A percentile compares a stretch with the other conserved stretches of the same genome.
Evolutionary conservation across 1,284 basidiomycete genomes (phyloP).

Genomic region (Trichosporon sp.): DNA sequence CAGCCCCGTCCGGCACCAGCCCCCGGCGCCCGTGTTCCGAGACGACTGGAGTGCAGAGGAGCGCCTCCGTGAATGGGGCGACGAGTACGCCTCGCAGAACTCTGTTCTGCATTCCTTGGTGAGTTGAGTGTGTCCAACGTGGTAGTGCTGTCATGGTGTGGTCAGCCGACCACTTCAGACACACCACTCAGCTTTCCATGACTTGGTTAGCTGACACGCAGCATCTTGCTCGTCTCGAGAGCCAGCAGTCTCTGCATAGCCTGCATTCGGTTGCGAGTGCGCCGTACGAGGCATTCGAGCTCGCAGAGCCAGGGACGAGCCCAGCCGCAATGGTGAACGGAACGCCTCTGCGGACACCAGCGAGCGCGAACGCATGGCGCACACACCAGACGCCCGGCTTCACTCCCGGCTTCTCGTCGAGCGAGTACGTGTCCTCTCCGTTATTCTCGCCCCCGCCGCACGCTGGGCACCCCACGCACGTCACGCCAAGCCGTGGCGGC

Average conservation of each 20-base stretch:
- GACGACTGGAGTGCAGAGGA: conserved; percentile 21
- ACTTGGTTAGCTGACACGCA: not conserved
- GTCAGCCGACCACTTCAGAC: not conserved
- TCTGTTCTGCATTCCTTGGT: conserved; percentile 21
- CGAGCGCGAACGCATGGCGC: not conserved
- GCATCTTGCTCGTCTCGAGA: conserved; percentile 11
- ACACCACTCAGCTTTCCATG: too few species aligned
- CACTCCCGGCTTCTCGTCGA: conserved; percentile 16
- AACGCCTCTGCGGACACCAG: not conserved
- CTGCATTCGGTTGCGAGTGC: not conserved
- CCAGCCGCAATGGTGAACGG: not conserved
- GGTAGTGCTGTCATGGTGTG: not conserved
- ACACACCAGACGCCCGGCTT: conserved; percentile 2
- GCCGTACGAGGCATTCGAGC: not conserved
- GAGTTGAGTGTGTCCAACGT: conserved; percentile 1
- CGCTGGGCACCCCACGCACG: not conserved
- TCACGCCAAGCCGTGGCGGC: not conserved
- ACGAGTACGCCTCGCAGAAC: conserved; percentile 22
- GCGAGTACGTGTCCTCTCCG: conserved; percentile 14
- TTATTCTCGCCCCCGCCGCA: not conserved
- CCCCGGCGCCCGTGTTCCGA: conserved; percentile 19
- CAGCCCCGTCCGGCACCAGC: conserved; percentile 20
- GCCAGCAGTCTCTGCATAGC: not conserved
- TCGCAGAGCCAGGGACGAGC: not conserved
- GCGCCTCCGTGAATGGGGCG: conserved; percentile 22